Percentiles rank a stretch among this genome's conserved stretches.
phyloP scores from a whole-genome alignment of 1,284 basidiomycete genomes.

The Bjerkandera adusta region DNA sequence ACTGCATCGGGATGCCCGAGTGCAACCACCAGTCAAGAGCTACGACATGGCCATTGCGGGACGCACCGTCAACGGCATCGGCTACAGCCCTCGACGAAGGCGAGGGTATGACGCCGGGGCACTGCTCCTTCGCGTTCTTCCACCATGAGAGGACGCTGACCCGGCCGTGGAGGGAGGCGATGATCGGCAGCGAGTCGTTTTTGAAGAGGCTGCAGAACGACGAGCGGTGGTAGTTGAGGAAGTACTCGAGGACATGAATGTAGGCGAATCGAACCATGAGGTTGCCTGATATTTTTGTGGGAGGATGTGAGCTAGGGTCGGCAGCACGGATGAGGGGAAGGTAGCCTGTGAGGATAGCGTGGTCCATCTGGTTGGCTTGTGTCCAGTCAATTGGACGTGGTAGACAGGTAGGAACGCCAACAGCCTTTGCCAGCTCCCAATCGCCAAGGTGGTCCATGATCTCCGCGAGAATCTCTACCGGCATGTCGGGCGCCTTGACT shows the following conservation, averaged over 20 bases:
- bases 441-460: conserved; percentile 76
- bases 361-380: conserved; percentile 63
- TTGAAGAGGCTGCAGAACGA: conserved; percentile 62
- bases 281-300: conserved; percentile 66
- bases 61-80: conserved; percentile 71
- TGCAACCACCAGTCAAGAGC: conserved; percentile 74
- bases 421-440: conserved; percentile 78
- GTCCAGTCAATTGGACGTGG: conserved; percentile 67
- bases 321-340: conserved; percentile 56
- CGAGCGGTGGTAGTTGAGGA: conserved; percentile 59
- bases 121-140: conserved; percentile 60
- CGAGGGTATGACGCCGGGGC: conserved; percentile 52
- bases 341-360: conserved; percentile 64
- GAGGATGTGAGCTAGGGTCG: conserved; percentile 50
- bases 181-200: conserved; percentile 66
- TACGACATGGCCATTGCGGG: conserved; percentile 60
- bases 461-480: conserved; percentile 71
- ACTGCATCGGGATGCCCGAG: conserved; percentile 57
- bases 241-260: conserved; percentile 69
- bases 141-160: conserved; percentile 77
- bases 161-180: conserved; percentile 72
- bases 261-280: conserved; percentile 72
- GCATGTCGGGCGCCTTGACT: conserved; percentile 52
- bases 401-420: conserved; percentile 69
- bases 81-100: conserved; percentile 51